phyloP scores from a whole-genome alignment of 176 grass and related monocot genomes.

The Zoysia japonica region DNA sequence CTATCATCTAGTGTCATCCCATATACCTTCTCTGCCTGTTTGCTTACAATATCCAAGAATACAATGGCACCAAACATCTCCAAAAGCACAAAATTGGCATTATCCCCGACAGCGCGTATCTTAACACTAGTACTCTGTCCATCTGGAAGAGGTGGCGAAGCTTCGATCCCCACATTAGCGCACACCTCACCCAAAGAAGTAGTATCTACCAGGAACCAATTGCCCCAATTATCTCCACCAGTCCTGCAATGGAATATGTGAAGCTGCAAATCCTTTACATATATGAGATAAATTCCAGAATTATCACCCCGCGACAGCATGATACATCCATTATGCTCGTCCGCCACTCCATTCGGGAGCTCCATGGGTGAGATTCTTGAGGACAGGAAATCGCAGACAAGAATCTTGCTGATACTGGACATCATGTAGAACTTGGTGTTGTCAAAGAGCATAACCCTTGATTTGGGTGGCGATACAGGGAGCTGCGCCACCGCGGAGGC shows the following conservation, averaged over 20 bases:
- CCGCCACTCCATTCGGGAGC: conserved; percentile 23
- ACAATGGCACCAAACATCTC: conserved; percentile 2
- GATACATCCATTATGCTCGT: conserved; percentile 11
- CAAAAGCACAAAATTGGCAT: conserved; percentile 2
- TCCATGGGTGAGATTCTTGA: conserved; percentile 10
- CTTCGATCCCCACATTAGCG: background rate
- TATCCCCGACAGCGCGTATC: conserved; percentile 21
- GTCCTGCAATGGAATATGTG: conserved; percentile 5
- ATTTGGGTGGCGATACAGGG: background rate
- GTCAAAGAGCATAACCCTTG: conserved; percentile 21
- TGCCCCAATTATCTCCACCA: background rate
- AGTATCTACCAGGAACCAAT: conserved; percentile 20
- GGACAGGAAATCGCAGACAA: conserved; percentile 8
- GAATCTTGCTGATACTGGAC: background rate
- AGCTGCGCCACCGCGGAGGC: conserved; percentile 10
- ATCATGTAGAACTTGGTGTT: conserved; percentile 27
- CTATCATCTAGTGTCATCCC: conserved; percentile 15
- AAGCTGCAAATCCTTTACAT: conserved; percentile 12
- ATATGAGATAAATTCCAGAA: conserved; percentile 9
- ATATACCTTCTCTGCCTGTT: conserved; percentile 23
- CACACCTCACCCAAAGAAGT: conserved; percentile 19
- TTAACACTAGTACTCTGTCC: background rate
- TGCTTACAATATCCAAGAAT: conserved; percentile 14
- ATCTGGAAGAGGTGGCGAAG: background rate
- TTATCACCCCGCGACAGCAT: background rate